Conservation (phyloP, 2,329 filamentous ascomycete species). For the Penicillium sp. region DNA sequence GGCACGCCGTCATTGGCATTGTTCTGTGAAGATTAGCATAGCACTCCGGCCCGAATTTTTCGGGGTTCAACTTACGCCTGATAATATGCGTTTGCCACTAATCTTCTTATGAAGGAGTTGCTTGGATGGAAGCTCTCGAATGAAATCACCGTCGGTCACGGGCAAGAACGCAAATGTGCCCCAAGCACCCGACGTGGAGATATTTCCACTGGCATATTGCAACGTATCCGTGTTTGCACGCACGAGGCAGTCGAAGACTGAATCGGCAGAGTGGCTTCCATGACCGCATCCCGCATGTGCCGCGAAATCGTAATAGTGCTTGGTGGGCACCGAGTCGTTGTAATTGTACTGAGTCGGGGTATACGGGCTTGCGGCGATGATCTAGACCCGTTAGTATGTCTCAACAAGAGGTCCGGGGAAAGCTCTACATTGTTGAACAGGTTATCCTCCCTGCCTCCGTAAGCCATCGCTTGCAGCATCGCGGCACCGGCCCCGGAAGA, state of each 20-base stretch:
- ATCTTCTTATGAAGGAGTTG: constrained; percentile 37
- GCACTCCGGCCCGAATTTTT: background rate
- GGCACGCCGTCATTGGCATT: constrained; percentile 53
- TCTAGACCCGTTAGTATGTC: constrained; percentile 17
- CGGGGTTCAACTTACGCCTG: constrained; percentile 18
- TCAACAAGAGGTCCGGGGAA: background rate
- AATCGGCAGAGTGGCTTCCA: background rate
- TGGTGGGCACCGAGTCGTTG: constrained; percentile 46
- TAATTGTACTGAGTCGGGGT: constrained; percentile 56
- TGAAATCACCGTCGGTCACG: constrained; percentile 43
- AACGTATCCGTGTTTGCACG: constrained; percentile 36
- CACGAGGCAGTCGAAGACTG: constrained; percentile 45
- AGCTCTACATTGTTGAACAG: constrained; percentile 26
- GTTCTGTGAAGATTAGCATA: constrained; percentile 27
- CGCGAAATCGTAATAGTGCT: constrained; percentile 49
- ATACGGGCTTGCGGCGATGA: constrained; percentile 50
- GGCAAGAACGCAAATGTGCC: constrained; percentile 48
- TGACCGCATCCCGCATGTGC: constrained; percentile 40
- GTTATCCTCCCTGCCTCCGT: constrained; percentile 10
- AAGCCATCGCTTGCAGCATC: constrained; percentile 12
- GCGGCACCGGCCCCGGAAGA: constrained; percentile 9
- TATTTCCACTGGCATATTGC: constrained; percentile 36
- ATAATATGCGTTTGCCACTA: constrained; percentile 40
- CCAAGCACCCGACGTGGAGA: constrained; percentile 35
- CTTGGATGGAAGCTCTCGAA: constrained; percentile 39